Evolutionary conservation across 345 rosid species (phyloP), one percentile per base, ranked within the genome.

Genomic region (Hibiscus mutabilis): DNA sequence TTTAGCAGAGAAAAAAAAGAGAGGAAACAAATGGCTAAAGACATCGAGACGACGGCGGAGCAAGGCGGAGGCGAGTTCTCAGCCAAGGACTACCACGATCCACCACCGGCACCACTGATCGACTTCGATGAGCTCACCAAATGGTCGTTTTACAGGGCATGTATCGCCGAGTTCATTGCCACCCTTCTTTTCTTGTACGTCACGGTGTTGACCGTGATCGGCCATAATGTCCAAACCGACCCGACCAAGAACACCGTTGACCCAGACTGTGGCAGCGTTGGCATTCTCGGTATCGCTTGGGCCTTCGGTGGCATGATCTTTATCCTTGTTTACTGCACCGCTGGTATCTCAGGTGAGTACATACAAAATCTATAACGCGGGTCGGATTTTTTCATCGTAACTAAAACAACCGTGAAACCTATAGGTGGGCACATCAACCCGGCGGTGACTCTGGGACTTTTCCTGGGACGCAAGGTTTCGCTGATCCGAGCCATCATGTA

Each of bases 281-380:
- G 98, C 6, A 79, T 87, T 68, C 90, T 92, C 13, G 98, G 98
- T 22, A 92, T 92, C 33, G 96, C 98, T 40, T 90, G 96, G 98
- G 94, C 98, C 63, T 90, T 92, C 1, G 98, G 98, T 69, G 98
- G 98, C 85, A 92, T 92, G 96, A 92, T 92, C 74, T 92, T 92
- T 61, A 80, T 92, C 60, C 98, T 92, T 52, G 96, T 92, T 76
- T 92, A 92, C 85, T 92, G 96, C 84, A 90, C 96, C 4, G 95
- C 96, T 5, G 98, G 96, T 72, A 84, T 90, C 76, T 92, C 96
- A 42, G 96, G 97, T 92, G 21, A 59, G 85, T 76, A 24, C 29
- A 51, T 51, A 22, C 56, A 51, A 51, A 42, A 10, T 42, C 14
- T 42, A 42, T 42, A 42, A 42, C 10, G 46, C 46, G 46, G 46